Evolutionary conservation across 768 basidiomycete genomes (phyloP), one percentile per base, ranked within the genome.

Genomic region (Termitomyces sp.): DNA sequence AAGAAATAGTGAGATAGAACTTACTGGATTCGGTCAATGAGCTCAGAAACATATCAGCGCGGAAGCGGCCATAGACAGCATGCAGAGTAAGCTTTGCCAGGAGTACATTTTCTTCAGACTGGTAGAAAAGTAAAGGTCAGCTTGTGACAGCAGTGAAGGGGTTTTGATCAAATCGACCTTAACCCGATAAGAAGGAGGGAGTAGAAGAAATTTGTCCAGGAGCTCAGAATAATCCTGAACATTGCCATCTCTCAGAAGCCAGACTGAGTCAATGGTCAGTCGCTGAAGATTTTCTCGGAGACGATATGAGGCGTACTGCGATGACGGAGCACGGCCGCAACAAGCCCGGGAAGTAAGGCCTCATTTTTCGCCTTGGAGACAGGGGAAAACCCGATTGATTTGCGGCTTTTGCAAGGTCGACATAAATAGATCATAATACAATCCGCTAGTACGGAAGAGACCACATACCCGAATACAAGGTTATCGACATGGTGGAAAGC

Each of bases 21-120:
- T 37, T 64, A 96, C 94, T 86, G 1, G 96, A 96, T 67, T 98
- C 96, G 0, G 87, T 81, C 23, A 98, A 73, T 17, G 94, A 94
- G 65, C 87, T 94, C 56, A 97, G 75, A 67, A 94, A 90, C 75
- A 97, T 89, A 66, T 98, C 94, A 0, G 83, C 78, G 33, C 83
- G 82, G 75, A 96, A 92, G 7, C 84, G 84, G 38, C 80, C 78
- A 62, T 94, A 86, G 1, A 88, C 89, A 28, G 86, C 81, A 52
- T 90, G 84, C 30, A 98, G 71, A 0, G 84, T 85, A n/a, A 96
- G 72, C 60, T 82, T 86, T 0, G 87, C 94, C 65, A 91, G 78
- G 0, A 97, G 71, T 3, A 81, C 78, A 62, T 83, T 81, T 65
- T 91, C 85, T 65, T 91, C 87, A 10, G 86, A 85, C 89, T 94